A percentile compares a stretch with the other conserved stretches of the same genome.
Evolutionary conservation across 2,329 filamentous ascomycete genomes (phyloP).

Genomic region (Penicillium sp.): DNA sequence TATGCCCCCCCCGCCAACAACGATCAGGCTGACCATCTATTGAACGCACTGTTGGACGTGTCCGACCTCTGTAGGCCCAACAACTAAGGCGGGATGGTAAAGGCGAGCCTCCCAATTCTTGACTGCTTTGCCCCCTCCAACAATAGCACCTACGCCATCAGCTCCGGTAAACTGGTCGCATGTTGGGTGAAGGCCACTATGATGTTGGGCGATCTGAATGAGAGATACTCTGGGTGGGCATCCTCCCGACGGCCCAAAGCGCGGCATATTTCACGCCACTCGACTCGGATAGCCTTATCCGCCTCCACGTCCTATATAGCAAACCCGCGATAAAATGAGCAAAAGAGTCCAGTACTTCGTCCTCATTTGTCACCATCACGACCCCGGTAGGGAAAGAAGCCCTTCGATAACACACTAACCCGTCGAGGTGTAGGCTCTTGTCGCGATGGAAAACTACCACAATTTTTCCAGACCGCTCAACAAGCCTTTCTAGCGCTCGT

Average conservation of each 20-base stretch:
- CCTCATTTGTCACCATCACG: constrained; percentile 45
- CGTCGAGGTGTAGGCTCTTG: constrained; percentile 44
- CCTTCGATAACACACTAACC: constrained; percentile 50
- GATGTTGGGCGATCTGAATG: constrained; percentile 50
- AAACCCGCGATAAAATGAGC: constrained; percentile 52
- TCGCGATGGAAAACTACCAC: constrained; percentile 59
- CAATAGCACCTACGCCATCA: constrained; percentile 45
- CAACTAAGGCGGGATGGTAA: constrained; percentile 44
- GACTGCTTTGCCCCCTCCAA: not conserved
- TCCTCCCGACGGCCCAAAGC: constrained; percentile 43
- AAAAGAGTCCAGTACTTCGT: constrained; percentile 52
- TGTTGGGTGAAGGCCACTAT: constrained; percentile 54
- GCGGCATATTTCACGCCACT: constrained; percentile 57
- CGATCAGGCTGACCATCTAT: constrained; percentile 55
- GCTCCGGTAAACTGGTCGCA: constrained; percentile 45
- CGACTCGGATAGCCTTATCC: constrained; percentile 32
- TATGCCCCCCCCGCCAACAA: constrained; percentile 61
- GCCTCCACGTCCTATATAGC: constrained; percentile 19
- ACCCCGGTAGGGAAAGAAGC: constrained; percentile 49
- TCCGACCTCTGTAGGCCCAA: constrained; percentile 47
- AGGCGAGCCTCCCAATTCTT: constrained; percentile 45
- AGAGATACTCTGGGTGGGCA: constrained; percentile 39
- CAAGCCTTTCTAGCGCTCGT: constrained; percentile 50
- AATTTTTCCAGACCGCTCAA: constrained; percentile 31
- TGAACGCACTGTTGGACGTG: constrained; percentile 56